phyloP scores from a whole-genome alignment of 768 basidiomycete genomes.

The Boletus tomentosulus region DNA sequence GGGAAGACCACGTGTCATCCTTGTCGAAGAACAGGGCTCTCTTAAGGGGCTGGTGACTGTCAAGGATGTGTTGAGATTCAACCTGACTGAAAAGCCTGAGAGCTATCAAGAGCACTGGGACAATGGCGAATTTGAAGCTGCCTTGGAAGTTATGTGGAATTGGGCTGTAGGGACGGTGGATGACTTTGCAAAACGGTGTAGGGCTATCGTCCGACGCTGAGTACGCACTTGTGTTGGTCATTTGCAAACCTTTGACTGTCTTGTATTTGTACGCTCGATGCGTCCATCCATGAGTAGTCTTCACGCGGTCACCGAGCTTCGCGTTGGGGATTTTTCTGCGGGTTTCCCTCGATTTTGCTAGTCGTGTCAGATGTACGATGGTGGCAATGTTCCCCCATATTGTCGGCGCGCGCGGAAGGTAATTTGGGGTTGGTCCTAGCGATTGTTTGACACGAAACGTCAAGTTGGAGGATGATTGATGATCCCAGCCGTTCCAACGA shows the following conservation, averaged over 20 bases:
- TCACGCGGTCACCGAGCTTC: not conserved
- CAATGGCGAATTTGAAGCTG: constrained; percentile 60
- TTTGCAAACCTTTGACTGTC: not conserved
- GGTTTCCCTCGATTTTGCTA: not conserved
- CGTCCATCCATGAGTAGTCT: not conserved
- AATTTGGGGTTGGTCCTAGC: not conserved
- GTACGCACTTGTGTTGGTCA: not conserved
- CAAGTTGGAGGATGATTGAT: not conserved
- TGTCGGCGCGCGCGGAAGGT: not conserved
- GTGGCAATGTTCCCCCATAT: not conserved
- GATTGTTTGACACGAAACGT: not conserved
- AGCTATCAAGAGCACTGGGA: constrained; percentile 51
- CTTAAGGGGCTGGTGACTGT: constrained; percentile 89
- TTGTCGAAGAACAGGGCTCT: constrained; percentile 82
- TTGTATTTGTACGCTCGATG: not conserved
- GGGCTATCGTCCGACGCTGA: constrained; percentile 21
- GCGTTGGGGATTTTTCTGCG: not conserved
- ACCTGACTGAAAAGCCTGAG: constrained; percentile 52
- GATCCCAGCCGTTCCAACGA: not conserved
- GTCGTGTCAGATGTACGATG: not conserved
- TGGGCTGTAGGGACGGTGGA: constrained; percentile 42
- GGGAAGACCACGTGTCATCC: constrained; percentile 89
- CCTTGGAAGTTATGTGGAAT: constrained; percentile 58
- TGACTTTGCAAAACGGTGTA: constrained; percentile 28
- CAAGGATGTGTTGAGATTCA: constrained; percentile 92